Conservation (phyloP, 2,329 filamentous ascomycete species). For the Fusarium clavum region DNA sequence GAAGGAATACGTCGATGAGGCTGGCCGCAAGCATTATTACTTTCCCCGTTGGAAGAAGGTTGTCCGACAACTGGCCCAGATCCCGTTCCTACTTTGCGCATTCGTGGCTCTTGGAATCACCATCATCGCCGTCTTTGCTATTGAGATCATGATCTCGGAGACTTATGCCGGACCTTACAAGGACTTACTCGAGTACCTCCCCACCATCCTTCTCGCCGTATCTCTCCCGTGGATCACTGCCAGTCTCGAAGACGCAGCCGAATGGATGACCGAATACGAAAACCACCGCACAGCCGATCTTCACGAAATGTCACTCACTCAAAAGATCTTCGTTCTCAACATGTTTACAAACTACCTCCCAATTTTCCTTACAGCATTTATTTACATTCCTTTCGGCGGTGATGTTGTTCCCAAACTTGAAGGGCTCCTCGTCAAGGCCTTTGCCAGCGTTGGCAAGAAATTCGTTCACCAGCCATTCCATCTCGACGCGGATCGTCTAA, state of each 20-base stretch:
- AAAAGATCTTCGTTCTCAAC: slow-evolving; percentile 81
- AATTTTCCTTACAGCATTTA: slow-evolving; percentile 80
- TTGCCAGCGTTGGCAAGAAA: slow-evolving; percentile 58
- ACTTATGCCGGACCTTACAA: slow-evolving; percentile 78
- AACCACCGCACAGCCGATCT: slow-evolving; percentile 79
- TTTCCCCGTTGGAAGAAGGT: slow-evolving; percentile 75
- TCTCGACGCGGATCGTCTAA: slow-evolving; percentile 73
- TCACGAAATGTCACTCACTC: slow-evolving; percentile 75
- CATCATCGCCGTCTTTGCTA: slow-evolving; percentile 76
- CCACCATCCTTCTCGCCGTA: slow-evolving; percentile 76
- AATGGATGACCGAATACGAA: slow-evolving; percentile 74
- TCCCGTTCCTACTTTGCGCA: slow-evolving; percentile 74
- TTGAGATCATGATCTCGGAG: slow-evolving; percentile 81
- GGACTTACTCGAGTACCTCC: slow-evolving; percentile 74
- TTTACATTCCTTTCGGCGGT: slow-evolving; percentile 81
- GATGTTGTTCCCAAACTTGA: slow-evolving; percentile 76
- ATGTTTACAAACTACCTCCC: slow-evolving; percentile 85
- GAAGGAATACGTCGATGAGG: slow-evolving; percentile 69
- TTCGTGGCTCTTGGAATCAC: slow-evolving; percentile 70
- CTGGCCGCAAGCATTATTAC: slow-evolving; percentile 69
- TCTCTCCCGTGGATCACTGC: slow-evolving; percentile 73
- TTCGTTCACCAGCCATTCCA: slow-evolving; percentile 67
- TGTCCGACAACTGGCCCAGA: slow-evolving; percentile 72
- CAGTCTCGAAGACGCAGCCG: slow-evolving; percentile 71
- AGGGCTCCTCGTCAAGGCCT: slow-evolving; percentile 65